Percentiles rank a stretch among this genome's conserved stretches.
phyloP scores from a whole-genome alignment of 345 rosid species.

The Heritiera littoralis region DNA sequence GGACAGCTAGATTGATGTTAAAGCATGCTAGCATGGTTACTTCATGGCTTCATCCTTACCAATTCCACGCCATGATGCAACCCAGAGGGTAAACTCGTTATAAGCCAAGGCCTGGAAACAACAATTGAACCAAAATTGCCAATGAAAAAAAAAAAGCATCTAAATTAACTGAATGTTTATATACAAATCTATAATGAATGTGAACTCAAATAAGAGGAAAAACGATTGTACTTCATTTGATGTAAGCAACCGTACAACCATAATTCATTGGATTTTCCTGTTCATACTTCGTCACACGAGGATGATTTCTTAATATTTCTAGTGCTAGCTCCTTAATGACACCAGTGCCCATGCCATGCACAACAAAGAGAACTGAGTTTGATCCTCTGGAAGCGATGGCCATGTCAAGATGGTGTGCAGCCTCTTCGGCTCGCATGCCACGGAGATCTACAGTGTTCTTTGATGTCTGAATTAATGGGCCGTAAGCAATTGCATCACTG shows the following conservation, averaged over 20 bases:
- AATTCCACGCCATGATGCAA: no score
- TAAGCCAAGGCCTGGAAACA: not conserved
- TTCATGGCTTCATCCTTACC: not conserved
- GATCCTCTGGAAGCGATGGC: constrained; percentile 54
- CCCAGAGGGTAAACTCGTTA: no score
- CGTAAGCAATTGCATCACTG: constrained; percentile 37
- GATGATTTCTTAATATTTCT: constrained; percentile 56
- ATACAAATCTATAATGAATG: not conserved
- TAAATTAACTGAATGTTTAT: not conserved
- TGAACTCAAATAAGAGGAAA: not conserved
- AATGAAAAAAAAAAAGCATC: not conserved
- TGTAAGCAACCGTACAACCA: constrained; percentile 90
- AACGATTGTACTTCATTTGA: constrained; percentile 42
- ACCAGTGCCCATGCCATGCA: constrained; percentile 87
- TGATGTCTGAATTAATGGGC: constrained; percentile 61
- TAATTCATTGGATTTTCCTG: constrained; percentile 74
- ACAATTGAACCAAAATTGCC: not conserved
- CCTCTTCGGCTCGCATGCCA: constrained; percentile 82
- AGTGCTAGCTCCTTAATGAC: constrained; percentile 63
- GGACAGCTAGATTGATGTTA: no score
- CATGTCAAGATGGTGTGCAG: constrained; percentile 63
- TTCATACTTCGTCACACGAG: constrained; percentile 61
- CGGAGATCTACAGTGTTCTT: constrained; percentile 81
- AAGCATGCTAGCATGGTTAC: no score
- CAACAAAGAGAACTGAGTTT: constrained; percentile 55